Conservation (phyloP, 2,329 filamentous ascomycete species). For the Didymella glomerata region DNA sequence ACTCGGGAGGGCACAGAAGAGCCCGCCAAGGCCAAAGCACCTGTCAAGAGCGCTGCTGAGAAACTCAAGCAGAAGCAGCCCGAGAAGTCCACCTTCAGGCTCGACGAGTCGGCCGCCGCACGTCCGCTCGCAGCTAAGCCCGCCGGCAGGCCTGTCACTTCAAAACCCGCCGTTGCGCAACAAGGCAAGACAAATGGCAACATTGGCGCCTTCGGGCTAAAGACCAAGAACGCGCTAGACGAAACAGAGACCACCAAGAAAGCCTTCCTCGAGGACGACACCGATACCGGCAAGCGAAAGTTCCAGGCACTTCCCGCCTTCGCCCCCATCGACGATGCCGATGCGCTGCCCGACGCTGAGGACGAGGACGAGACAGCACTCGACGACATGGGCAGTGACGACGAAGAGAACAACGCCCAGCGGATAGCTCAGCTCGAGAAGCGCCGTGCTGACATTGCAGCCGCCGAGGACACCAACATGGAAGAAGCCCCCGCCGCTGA, state of each 20-base stretch:
- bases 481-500: constrained; percentile 47
- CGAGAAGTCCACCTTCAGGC: constrained; percentile 51
- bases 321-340: constrained; percentile 57
- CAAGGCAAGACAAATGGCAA: constrained; percentile 74
- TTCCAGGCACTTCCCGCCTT: constrained; percentile 87
- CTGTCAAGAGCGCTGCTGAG: constrained; percentile 85
- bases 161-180: constrained; percentile 56
- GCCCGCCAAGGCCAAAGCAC: constrained; percentile 76
- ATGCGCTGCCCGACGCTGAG: constrained; percentile 51
- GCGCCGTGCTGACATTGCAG: constrained; percentile 67
- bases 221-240: constrained; percentile 68
- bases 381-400: constrained; percentile 82
- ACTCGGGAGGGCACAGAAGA: constrained; percentile 52
- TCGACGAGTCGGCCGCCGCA: constrained; percentile 43
- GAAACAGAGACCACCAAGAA: constrained; percentile 76
- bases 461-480: constrained; percentile 55
- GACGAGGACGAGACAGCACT: constrained; percentile 75
- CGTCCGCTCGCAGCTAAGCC: constrained; percentile 41
- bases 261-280: constrained; percentile 87
- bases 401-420: constrained; percentile 85
- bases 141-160: constrained; percentile 37
- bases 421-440: constrained; percentile 81
- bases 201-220: constrained; percentile 84
- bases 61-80: constrained; percentile 68
- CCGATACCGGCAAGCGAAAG: constrained; percentile 79